These are phyloP conservation scores for Kluyveromyces nonfermentans DNA, from an alignment of 805 yeast genomes.

Conservation along the genomic window DNA sequence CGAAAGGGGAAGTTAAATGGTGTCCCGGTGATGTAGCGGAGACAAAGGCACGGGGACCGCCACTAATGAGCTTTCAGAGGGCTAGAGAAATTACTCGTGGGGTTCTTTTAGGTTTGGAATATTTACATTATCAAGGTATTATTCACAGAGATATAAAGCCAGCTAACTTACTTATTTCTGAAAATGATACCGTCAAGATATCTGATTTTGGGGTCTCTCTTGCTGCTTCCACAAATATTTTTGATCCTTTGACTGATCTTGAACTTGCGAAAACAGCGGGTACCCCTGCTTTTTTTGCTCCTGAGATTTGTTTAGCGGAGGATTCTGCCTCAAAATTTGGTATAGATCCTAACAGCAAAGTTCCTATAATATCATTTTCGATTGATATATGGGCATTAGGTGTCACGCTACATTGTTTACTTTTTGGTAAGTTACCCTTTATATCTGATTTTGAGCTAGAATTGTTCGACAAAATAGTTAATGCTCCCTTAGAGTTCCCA, in stretches of 20 bases:
- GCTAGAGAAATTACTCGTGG: slow-evolving; percentile 71
- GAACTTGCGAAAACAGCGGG: slow-evolving; percentile 96
- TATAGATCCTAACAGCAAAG: slow-evolving; percentile 19
- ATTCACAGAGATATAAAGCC: slow-evolving; percentile 96
- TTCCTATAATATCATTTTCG: slow-evolving; percentile 59
- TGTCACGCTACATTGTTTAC: slow-evolving; percentile 76
- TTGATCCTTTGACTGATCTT: slow-evolving; percentile 40
- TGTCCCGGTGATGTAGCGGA: slow-evolving; percentile 33
- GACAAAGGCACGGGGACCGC: slow-evolving; percentile 40
- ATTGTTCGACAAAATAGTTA: slow-evolving; percentile 71
- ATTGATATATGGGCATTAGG: slow-evolving; percentile 98
- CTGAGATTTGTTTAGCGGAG: slow-evolving; percentile 69
- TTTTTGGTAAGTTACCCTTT: slow-evolving; percentile 86
- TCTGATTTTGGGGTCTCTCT: slow-evolving; percentile 96
- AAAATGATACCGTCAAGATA: slow-evolving; percentile 71
- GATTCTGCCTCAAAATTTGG: slow-evolving; percentile 17
- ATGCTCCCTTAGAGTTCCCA: slow-evolving; percentile 53
- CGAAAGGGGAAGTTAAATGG: slow-evolving; percentile 89
- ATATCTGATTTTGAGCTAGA: slow-evolving; percentile 63
- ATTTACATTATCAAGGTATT: slow-evolving; percentile 80
- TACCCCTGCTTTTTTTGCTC: slow-evolving; percentile 94
- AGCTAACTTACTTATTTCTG: slow-evolving; percentile 69
- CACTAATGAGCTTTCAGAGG: slow-evolving; percentile 57
- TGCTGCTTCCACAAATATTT: slow-evolving; percentile 31
- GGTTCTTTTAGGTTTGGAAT: slow-evolving; percentile 80